Percentiles rank a stretch among this genome's conserved stretches.
Conservation (phyloP, 2,329 filamentous ascomycete species). For the Periconia sp. region DNA sequence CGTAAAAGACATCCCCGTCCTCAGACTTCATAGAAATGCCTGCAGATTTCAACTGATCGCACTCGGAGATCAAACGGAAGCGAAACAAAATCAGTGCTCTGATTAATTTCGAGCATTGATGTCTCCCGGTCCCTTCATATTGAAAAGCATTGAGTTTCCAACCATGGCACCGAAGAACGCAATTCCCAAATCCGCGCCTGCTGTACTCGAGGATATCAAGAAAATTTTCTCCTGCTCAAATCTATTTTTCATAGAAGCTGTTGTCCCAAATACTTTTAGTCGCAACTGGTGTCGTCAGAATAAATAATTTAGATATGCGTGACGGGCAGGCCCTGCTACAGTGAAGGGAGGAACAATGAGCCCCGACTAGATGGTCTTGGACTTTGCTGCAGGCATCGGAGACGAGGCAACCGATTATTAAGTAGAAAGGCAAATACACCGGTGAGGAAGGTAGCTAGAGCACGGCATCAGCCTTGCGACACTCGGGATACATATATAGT, state of each 20-base stretch:
- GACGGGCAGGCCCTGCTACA: no score
- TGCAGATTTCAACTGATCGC: background rate
- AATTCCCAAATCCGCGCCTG: constrained; percentile 1
- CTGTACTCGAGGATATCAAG: no score
- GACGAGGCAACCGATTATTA: background rate
- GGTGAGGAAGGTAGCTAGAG: background rate
- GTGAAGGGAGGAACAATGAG: no score
- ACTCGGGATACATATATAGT: background rate
- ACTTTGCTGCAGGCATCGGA: constrained; percentile 3
- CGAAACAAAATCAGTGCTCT: background rate
- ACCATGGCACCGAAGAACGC: background rate
- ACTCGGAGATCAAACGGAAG: background rate
- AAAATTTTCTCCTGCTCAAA: no score
- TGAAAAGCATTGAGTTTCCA: background rate
- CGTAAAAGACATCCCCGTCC: background rate
- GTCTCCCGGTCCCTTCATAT: background rate
- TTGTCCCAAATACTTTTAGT: no score
- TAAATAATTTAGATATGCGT: no score
- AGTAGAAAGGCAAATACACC: background rate
- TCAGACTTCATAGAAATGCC: no score
- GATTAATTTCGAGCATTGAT: background rate
- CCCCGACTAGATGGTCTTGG: no score
- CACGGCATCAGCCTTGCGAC: background rate
- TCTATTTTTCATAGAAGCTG: no score
- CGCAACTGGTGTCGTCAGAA: no score